phyloP scores from a whole-genome alignment of 2,329 filamentous ascomycete genomes.

The Phialophora macrospora region DNA sequence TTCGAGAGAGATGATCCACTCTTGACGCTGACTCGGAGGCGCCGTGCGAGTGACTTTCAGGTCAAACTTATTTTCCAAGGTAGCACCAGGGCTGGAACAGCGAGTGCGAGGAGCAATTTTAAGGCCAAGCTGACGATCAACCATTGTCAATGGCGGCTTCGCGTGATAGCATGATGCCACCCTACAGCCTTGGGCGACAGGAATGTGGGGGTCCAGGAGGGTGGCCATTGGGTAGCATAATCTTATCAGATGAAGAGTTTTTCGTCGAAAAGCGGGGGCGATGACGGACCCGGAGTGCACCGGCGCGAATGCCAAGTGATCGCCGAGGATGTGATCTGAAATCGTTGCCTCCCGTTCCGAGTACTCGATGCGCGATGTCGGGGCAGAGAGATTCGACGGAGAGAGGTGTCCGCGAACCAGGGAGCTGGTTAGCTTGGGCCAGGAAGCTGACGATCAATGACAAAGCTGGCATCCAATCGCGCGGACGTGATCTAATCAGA shows the following conservation, averaged over 20 bases:
- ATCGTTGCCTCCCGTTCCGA: background rate
- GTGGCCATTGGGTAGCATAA: conserved; percentile 4
- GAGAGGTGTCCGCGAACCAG: background rate
- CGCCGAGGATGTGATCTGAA: conserved; percentile 1
- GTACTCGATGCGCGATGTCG: background rate
- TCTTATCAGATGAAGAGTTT: conserved; percentile 22
- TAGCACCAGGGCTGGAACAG: background rate
- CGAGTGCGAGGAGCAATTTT: background rate
- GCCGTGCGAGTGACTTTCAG: conserved; percentile 9
- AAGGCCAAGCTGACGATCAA: background rate
- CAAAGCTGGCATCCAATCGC: conserved; percentile 11
- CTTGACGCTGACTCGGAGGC: conserved; percentile 1
- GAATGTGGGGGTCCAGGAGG: conserved; percentile 6
- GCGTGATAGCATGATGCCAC: conserved; percentile 12
- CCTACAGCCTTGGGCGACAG: background rate
- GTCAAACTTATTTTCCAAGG: background rate
- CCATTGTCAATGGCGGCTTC: background rate
- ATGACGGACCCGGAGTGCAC: background rate
- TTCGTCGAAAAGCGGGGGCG: conserved; percentile 17
- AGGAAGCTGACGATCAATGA: background rate
- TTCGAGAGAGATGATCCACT: background rate
- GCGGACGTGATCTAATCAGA: conserved; percentile 21
- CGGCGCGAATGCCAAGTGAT: background rate
- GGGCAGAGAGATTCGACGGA: background rate
- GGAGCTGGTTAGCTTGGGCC: background rate